These are phyloP conservation scores for Aspergillus cavernicola DNA, from an alignment of 495 filamentous ascomycete genomes.

Conservation along the genomic window DNA sequence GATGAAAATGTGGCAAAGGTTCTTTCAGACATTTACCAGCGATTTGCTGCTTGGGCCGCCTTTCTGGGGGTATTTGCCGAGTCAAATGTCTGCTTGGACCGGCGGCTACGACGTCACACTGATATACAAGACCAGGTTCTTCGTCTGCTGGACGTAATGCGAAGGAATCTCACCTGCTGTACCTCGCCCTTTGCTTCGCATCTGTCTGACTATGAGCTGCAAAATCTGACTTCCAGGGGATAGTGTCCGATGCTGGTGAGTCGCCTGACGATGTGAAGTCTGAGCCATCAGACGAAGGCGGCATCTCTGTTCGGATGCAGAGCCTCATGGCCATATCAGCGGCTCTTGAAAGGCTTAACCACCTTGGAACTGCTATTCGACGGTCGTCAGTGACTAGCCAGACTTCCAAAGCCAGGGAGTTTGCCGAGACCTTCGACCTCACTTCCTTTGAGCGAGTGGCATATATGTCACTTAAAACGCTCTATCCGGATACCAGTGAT, in stretches of 20 bases:
- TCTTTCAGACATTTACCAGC: not conserved
- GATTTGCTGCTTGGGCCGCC: not conserved
- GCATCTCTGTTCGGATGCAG: not conserved
- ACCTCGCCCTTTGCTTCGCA: not conserved
- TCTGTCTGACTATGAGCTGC: no score
- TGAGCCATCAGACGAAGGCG: not conserved
- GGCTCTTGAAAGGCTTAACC: not conserved
- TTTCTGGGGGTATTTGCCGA: slow-evolving; percentile 8
- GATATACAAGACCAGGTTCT: slow-evolving; percentile 8
- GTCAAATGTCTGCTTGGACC: slow-evolving; percentile 1
- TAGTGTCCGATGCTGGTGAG: not conserved
- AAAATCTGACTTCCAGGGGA: not conserved
- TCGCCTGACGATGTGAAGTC: not conserved
- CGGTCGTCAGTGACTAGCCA: not conserved
- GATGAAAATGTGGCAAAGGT: not conserved
- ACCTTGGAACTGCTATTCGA: slow-evolving; percentile 3
- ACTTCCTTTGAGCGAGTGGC: not conserved
- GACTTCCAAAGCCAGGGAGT: not conserved
- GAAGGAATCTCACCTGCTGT: not conserved
- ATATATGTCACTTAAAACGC: not conserved
- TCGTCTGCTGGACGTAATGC: slow-evolving; percentile 5
- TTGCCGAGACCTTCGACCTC: slow-evolving; percentile 1
- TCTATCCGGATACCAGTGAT: slow-evolving; percentile 3
- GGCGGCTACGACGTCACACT: not conserved
- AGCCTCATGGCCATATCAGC: not conserved